A percentile compares a stretch with the other conserved stretches of the same genome.
These are phyloP conservation scores for Colletotrichum sp. DNA, from an alignment of 2,329 filamentous ascomycete genomes.

Conservation along the genomic window DNA sequence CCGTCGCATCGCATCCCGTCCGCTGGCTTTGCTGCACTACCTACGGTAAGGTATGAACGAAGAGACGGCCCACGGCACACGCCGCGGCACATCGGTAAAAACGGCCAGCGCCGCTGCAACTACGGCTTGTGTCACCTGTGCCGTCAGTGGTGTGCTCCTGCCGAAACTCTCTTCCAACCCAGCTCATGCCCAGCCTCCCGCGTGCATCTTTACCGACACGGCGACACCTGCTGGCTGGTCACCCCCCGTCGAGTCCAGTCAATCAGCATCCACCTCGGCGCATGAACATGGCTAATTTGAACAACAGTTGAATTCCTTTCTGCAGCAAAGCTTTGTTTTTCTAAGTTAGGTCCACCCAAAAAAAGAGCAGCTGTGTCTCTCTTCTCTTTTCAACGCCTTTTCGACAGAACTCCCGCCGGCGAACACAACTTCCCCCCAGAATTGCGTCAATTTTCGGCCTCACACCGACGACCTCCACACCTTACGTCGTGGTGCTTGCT, in stretches of 20 bases:
- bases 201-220: neutral
- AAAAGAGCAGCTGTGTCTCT: neutral
- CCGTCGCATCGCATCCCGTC: neutral
- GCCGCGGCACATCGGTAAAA: neutral
- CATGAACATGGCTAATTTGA: slow-evolving; percentile 17
- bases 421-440: neutral
- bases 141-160: neutral
- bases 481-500: neutral
- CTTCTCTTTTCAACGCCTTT: neutral
- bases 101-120: neutral
- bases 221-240: neutral
- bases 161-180: neutral
- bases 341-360: neutral
- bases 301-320: neutral
- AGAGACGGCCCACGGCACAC: neutral
- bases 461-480: neutral
- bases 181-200: neutral
- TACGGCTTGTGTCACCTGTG: neutral
- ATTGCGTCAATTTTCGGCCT: neutral
- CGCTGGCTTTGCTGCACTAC: neutral
- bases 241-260: neutral
- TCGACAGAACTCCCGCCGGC: neutral
- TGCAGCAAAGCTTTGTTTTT: slow-evolving; percentile 1
- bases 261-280: slow-evolving; percentile 6
- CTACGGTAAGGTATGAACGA: neutral